Evolutionary conservation across 1,139 yeast genomes (phyloP).

Genomic region (Kluyveromyces sp.): DNA sequence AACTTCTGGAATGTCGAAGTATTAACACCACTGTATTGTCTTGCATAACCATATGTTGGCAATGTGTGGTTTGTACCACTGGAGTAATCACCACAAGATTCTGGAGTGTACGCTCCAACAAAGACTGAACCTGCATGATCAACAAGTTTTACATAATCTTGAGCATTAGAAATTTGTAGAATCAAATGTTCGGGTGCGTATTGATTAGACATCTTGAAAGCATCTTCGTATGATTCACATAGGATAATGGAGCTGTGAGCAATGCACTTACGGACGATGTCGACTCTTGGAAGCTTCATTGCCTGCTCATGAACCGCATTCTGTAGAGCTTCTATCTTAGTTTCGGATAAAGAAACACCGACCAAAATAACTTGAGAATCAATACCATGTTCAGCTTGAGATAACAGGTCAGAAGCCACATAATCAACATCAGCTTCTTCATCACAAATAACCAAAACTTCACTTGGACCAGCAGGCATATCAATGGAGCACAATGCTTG

Average conservation of each 20-base stretch:
- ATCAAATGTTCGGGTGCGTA: constrained; percentile 98
- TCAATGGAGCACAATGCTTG: constrained; percentile 92
- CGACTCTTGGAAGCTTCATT: constrained; percentile 79
- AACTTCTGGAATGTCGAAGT: constrained; percentile 93
- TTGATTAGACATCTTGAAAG: constrained; percentile 72
- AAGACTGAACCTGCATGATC: constrained; percentile 94
- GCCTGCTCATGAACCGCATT: constrained; percentile 83
- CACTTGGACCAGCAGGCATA: constrained; percentile 99
- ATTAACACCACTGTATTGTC: constrained; percentile 95
- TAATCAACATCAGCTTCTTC: constrained; percentile 81
- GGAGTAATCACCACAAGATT: constrained; percentile 96
- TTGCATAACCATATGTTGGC: constrained; percentile 97
- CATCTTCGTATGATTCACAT: constrained; percentile 63
- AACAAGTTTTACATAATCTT: constrained; percentile 59
- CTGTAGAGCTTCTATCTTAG: constrained; percentile 61
- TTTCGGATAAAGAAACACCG: constrained; percentile 62
- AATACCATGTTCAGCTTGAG: constrained; percentile 98
- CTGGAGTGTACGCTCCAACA: constrained; percentile 94
- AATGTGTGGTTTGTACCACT: constrained; percentile 96
- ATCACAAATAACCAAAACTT: constrained; percentile 91
- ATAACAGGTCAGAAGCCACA: constrained; percentile 88
- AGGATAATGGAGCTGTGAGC: constrained; percentile 79
- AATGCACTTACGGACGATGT: constrained; percentile 84
- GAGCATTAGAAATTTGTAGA: constrained; percentile 76
- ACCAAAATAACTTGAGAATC: constrained; percentile 94